Evolutionary conservation across 2,329 filamentous ascomycete genomes (phyloP), one percentile per base, ranked within the genome.

Genomic region (Knoxdaviesia proteae): DNA sequence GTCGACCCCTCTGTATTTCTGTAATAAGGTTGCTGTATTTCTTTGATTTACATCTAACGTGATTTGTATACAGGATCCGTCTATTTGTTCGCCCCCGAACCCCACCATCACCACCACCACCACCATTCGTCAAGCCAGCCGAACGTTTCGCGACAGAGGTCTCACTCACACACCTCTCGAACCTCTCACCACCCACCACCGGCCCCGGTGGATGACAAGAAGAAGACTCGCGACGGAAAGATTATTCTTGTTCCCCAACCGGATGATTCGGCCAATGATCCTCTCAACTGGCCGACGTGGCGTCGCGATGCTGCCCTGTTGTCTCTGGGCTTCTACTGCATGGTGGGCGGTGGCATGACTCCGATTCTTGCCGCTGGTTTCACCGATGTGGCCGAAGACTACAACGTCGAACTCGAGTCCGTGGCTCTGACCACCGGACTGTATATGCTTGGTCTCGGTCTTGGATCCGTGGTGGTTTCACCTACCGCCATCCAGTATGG

Each of bases 181-280:
- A 20, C 20, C 20, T 20, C 20, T 20, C 20, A 20, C 20, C 20
- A 20, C 20, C 20, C 20, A 20, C 20, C 20, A 20, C 20, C 20
- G 20, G 20, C 20, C 20, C 20, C 20, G 20, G 20, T 20, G 20
- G 57, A 57, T 10, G 63, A 63, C 39, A 74, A 75, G 61, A 94
- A 94, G 64, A 79, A 68, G 49, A 94, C 86, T 2, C 61, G 69
- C 34, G 80, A 94, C 55, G 86, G 86, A 10, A 71, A 74, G 47
- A 84, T 94, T 51, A 84, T 96, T 44, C 64, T 96, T 9, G 80
- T 92, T 0, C 88, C 88, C 0, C 88, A 96, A 55, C 88, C 88
- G 0, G 86, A 94, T 46, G 86, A 94, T 42, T 86, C 83, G 0
- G 65, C 69, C 42, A 94, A 96, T 49, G 88, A 96, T 52, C 88